A percentile compares a stretch with the other conserved stretches of the same genome.
Evolutionary conservation across 2,329 filamentous ascomycete species (phyloP).

Genomic region (Plectosphaerella plurivora): DNA sequence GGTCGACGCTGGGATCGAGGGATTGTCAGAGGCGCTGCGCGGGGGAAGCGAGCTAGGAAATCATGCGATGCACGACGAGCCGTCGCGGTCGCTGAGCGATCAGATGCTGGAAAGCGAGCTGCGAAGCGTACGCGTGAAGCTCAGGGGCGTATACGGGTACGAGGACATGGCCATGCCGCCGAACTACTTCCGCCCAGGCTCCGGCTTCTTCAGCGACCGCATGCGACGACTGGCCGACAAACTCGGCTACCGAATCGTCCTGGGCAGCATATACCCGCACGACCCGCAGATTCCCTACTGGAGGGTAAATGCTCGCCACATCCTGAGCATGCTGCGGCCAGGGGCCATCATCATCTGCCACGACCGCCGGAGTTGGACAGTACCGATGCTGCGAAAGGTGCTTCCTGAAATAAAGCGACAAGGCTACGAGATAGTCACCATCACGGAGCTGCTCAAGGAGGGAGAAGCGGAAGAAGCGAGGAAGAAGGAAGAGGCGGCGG

Average conservation of each 20-base stretch:
- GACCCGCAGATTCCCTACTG: conserved; percentile 77
- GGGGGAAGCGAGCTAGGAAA: conserved; percentile 73
- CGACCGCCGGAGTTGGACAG: conserved; percentile 78
- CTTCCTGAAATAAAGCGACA: conserved; percentile 65
- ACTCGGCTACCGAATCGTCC: conserved; percentile 67
- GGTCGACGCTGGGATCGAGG: conserved; percentile 50
- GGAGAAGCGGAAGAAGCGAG: conserved; percentile 4
- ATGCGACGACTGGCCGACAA: conserved; percentile 60
- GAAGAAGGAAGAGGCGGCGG: background rate
- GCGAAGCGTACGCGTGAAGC: conserved; percentile 54
- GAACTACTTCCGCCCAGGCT: conserved; percentile 78
- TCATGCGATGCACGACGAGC: conserved; percentile 86
- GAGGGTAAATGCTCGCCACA: conserved; percentile 69
- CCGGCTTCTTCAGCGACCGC: conserved; percentile 70
- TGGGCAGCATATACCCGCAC: conserved; percentile 85
- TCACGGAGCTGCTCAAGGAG: conserved; percentile 59
- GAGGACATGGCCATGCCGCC: conserved; percentile 36
- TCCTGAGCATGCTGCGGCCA: conserved; percentile 72
- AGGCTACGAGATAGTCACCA: conserved; percentile 68
- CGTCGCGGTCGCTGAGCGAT: conserved; percentile 57
- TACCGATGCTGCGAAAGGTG: conserved; percentile 70
- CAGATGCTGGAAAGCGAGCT: conserved; percentile 61
- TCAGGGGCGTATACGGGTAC: conserved; percentile 52
- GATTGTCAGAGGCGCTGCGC: conserved; percentile 54
- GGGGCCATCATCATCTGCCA: conserved; percentile 84